A percentile compares a stretch with the other conserved stretches of the same genome.
Conservation (phyloP, 768 basidiomycete genomes). For the Galerina marginata region DNA sequence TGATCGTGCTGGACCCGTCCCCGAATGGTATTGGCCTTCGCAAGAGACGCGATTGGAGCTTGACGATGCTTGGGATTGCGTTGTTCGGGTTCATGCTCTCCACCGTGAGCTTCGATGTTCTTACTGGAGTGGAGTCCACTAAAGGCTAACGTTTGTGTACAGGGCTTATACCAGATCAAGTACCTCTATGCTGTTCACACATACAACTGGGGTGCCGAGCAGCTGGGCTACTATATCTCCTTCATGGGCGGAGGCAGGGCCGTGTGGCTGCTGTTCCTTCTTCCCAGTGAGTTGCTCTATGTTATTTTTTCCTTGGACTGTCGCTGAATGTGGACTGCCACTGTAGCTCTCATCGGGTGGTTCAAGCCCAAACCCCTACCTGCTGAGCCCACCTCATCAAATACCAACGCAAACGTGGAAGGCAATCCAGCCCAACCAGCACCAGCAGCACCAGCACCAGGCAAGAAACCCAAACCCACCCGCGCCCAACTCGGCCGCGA, state of each 20-base stretch:
- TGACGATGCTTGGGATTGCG: constrained; percentile 70
- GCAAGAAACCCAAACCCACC: constrained; percentile 51
- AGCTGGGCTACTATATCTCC: constrained; percentile 80
- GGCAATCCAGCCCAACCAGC: constrained; percentile 1
- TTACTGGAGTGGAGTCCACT: not conserved
- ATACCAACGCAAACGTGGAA: constrained; percentile 11
- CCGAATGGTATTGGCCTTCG: constrained; percentile 38
- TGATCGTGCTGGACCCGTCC: constrained; percentile 45
- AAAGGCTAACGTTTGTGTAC: not conserved
- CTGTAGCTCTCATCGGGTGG: constrained; percentile 58
- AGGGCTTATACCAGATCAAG: constrained; percentile 83
- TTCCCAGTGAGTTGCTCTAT: constrained; percentile 39
- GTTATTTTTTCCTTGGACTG: not conserved
- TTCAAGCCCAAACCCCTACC: constrained; percentile 54
- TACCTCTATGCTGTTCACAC: constrained; percentile 80
- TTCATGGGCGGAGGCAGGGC: constrained; percentile 68
- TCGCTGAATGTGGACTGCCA: not conserved
- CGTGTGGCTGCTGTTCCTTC: constrained; percentile 57
- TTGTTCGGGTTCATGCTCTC: constrained; percentile 70
- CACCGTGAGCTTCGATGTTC: constrained; percentile 48
- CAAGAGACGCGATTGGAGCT: constrained; percentile 73
- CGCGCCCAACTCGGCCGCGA: constrained; percentile 61
- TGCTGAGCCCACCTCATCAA: not conserved
- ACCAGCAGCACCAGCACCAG: not conserved
- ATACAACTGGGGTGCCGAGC: constrained; percentile 74